Conservation (phyloP, 2,329 filamentous ascomycete species). For the Sclerotinia minor region DNA sequence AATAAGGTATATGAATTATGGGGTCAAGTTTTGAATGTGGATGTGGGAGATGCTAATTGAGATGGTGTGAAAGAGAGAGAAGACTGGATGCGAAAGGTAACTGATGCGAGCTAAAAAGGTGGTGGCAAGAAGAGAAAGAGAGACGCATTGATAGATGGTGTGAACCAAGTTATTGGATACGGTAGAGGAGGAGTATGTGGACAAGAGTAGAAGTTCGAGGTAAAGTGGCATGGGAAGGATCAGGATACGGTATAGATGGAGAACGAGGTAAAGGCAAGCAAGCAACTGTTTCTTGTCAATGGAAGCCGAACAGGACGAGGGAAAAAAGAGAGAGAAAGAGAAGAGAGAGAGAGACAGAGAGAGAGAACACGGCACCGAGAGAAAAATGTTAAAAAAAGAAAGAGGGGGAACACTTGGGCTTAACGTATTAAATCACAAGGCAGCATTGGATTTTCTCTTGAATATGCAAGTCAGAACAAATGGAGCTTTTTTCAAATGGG, state of each 20-base stretch:
- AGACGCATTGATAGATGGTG: not conserved
- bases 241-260: not conserved
- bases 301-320: not conserved
- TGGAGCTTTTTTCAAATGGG: not conserved
- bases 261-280: not conserved
- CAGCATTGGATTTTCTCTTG: constrained; percentile 20
- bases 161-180: not conserved
- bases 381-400: not conserved
- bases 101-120: not conserved
- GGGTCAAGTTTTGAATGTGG: not conserved
- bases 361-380: not conserved
- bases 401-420: not conserved
- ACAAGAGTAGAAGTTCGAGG: not conserved
- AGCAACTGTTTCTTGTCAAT: not conserved
- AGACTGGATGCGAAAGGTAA: not conserved
- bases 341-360: not conserved
- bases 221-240: constrained; percentile 7
- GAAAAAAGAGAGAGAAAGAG: not conserved
- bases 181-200: not conserved
- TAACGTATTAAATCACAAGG: constrained; percentile 2
- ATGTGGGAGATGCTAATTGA: constrained; percentile 1
- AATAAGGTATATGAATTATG: constrained; percentile 3
- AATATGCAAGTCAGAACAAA: constrained; percentile 23
- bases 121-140: not conserved
- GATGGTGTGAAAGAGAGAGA: not conserved